Base-by-base conservation (phyloP, 2,329 filamentous ascomycete species). In the Cryphonectria parasitica region DNA sequence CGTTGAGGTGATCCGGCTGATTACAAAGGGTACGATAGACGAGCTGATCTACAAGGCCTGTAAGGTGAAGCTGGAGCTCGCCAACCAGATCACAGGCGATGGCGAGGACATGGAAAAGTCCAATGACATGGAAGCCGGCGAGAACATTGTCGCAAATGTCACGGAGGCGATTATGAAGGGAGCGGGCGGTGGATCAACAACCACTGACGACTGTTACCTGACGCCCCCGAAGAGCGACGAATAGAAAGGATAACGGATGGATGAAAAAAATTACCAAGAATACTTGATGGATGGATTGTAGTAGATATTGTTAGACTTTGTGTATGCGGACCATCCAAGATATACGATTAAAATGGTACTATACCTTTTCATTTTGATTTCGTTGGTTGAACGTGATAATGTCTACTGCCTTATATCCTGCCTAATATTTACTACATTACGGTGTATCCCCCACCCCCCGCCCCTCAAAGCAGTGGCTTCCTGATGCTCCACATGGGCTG, bases 31-130 rank as follows among this genome's bases (percentile, higher is more conserved):
- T 69, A 97, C 95, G 0, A 93, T 99, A 39, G 96, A 99, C 80
- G 95, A 98, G 81, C 91, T 97, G 72, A 97, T 99, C 67, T 92
- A 95, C 80, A 91, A 92, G 62, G 89, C 98, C 0, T 97, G 96
- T 54, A 89, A 95, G 81, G 97, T 94, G 76, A 99, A 99, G 84
- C 86, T 99, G 70, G 93, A 94, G 77, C 88, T 99, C 36, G 96
- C 98, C 1, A 83, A 86, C 77, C 85, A 85, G 77, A 86, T 88
- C 64, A 87, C 84, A 8, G 84, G 84, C 28, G 56, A 72, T 28
- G 61, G 64, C 10, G 72, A 73, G 67, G 62, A 73, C 28, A 72
- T 73, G 39, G 69, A 67, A n/a, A 67, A 60, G 13, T 69, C 45
- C 25, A 63, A 66, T 25, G 67, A 67, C 17, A 71, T n/a, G 19